Conservation (phyloP, 306 rosid species). For the Glycine latifolia region DNA sequence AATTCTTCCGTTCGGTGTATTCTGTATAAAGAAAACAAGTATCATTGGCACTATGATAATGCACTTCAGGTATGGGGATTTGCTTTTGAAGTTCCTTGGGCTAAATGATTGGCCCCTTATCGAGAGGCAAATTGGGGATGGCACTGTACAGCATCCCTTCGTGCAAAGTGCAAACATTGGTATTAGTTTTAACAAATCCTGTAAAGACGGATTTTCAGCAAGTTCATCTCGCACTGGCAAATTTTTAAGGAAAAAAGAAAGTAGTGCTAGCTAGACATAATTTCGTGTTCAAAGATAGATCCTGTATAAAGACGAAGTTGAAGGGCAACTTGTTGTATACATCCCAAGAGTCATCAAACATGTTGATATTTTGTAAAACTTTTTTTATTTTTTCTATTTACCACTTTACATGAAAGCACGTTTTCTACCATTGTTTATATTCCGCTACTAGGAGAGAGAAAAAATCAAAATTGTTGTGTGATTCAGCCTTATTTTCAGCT, state of each 20-base stretch:
- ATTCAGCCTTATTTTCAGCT: not conserved
- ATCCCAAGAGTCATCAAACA: too few species aligned
- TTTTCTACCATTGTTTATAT: not conserved
- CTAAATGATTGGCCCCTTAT: not conserved
- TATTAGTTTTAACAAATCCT: not conserved
- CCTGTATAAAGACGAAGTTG: slow-evolving; percentile 4
- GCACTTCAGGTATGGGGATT: slow-evolving; percentile 34
- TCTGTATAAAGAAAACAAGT: slow-evolving; percentile 21
- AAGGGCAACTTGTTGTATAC: not conserved
- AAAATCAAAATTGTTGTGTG: not conserved
- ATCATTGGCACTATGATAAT: slow-evolving; percentile 6
- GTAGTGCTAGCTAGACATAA: not conserved
- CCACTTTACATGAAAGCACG: not conserved
- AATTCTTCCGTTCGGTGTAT: slow-evolving; percentile 26
- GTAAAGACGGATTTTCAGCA: slow-evolving; percentile 28
- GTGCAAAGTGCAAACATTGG: not conserved
- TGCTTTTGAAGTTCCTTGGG: slow-evolving; percentile 9
- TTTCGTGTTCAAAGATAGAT: not conserved
- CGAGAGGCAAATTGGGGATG: slow-evolving; percentile 24
- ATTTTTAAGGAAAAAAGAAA: not conserved
- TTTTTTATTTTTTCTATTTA: not conserved
- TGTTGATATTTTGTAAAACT: too few species aligned
- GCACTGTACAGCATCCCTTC: slow-evolving; percentile 22
- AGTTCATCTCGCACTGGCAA: not conserved
- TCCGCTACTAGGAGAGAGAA: not conserved